Evolutionary conservation across 805 yeast species (phyloP).

Genomic region (Limtongozyma cylindracea): DNA sequence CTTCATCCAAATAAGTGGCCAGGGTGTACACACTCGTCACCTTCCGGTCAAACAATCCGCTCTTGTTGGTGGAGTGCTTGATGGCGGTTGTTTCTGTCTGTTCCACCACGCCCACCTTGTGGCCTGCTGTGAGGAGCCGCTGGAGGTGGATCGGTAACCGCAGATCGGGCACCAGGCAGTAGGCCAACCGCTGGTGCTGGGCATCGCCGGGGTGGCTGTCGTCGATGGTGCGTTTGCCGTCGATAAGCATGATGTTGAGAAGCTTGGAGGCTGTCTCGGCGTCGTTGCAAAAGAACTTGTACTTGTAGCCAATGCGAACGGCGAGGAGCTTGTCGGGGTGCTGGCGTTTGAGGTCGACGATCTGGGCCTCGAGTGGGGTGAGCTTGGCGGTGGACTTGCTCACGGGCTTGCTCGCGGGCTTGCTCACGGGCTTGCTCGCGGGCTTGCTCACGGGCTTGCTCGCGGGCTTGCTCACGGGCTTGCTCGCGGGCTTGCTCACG

Average conservation of each 20-base stretch:
- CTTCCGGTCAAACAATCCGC: conserved; percentile 34
- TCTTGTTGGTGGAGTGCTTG: conserved; percentile 24
- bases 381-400: conserved; percentile 1
- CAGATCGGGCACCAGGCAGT: conserved; percentile 65
- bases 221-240: no score
- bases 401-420: no score
- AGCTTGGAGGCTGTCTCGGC: conserved; percentile 45
- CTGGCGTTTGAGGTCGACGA: conserved; percentile 30
- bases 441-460: no score
- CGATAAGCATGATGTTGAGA: conserved; percentile 42
- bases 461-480: no score
- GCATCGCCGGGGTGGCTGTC: conserved; percentile 56
- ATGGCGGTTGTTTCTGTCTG: conserved; percentile 67
- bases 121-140: conserved; percentile 42
- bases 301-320: conserved; percentile 82
- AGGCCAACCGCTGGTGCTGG: conserved; percentile 36
- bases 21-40: conserved; percentile 52
- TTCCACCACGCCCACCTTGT: conserved; percentile 69
- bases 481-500: no score
- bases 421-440: no score
- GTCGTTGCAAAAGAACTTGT: conserved; percentile 67
- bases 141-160: conserved; percentile 56
- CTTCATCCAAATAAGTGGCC: conserved; percentile 62
- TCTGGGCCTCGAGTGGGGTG: conserved; percentile 66
- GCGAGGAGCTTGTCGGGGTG: conserved; percentile 51